Percentiles rank a stretch among this genome's conserved stretches.
Evolutionary conservation across 805 yeast genomes (phyloP).

Genomic region (Metschnikowia kunwiensis): DNA sequence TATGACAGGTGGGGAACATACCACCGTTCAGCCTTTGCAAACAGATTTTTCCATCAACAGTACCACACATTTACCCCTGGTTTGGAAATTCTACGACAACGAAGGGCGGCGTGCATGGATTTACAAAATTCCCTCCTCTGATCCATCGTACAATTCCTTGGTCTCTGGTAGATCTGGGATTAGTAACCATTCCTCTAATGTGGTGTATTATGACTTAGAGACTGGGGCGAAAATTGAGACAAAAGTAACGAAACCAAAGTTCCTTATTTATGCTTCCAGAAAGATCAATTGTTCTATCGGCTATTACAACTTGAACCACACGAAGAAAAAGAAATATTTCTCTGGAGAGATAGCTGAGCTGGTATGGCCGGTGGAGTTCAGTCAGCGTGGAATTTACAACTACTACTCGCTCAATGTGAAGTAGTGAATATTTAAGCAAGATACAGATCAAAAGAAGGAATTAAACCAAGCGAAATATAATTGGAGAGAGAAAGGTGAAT

Average conservation of each 20-base stretch:
- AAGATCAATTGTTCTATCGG: constrained; percentile 57
- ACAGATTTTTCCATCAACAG: constrained; percentile 26
- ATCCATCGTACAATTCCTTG: constrained; percentile 32
- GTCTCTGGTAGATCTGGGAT: constrained; percentile 12
- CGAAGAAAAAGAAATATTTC: constrained; percentile 31
- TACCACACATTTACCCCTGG: constrained; percentile 27
- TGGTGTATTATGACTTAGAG: constrained; percentile 57
- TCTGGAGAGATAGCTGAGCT: constrained; percentile 31
- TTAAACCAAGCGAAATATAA: no score
- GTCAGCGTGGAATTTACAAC: constrained; percentile 54
- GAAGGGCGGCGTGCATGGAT: constrained; percentile 85
- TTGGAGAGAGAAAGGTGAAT: no score
- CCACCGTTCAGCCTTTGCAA: constrained; percentile 29
- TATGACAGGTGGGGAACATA: constrained; percentile 38
- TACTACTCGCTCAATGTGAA: constrained; percentile 52
- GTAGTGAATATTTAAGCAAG: no score
- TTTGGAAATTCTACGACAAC: constrained; percentile 54
- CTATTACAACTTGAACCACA: constrained; percentile 38
- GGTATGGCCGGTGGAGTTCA: constrained; percentile 53
- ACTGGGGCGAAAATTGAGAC: constrained; percentile 59
- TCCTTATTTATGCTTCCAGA: constrained; percentile 50
- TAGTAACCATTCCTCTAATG: constrained; percentile 25
- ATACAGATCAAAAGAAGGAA: no score
- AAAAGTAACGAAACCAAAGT: constrained; percentile 44
- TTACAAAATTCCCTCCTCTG: constrained; percentile 41